Conservation (phyloP, 495 filamentous ascomycete genomes). For the Clohesyomyces aquaticus region DNA sequence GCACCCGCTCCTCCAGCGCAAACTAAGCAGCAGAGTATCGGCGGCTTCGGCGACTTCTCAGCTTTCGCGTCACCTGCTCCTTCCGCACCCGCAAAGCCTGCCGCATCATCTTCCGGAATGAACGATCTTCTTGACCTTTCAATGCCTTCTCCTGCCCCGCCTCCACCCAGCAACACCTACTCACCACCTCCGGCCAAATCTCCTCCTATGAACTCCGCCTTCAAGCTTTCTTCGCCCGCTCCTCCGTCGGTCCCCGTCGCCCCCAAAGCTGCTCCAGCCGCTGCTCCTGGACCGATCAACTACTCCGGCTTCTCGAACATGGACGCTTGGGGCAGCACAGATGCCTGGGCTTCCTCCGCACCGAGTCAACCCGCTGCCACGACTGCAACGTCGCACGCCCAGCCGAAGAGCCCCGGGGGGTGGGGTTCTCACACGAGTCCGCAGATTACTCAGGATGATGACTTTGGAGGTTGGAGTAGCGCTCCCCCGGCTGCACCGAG, state of each 20-base stretch:
- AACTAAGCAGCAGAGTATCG: slow-evolving; percentile 15
- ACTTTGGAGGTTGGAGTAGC: slow-evolving; percentile 92
- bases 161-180: slow-evolving; percentile 43
- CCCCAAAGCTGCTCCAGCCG: slow-evolving; percentile 41
- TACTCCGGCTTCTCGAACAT: slow-evolving; percentile 56
- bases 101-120: slow-evolving; percentile 57
- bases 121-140: slow-evolving; percentile 82
- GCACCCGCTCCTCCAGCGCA: slow-evolving; percentile 37
- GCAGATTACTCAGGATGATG: slow-evolving; percentile 75
- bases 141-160: slow-evolving; percentile 51
- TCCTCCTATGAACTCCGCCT: slow-evolving; percentile 65
- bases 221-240: slow-evolving; percentile 72
- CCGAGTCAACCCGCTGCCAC: slow-evolving; percentile 28
- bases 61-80: slow-evolving; percentile 31
- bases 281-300: slow-evolving; percentile 45
- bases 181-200: slow-evolving; percentile 49
- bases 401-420: slow-evolving; percentile 54
- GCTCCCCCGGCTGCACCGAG: slow-evolving; percentile 61
- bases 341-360: slow-evolving; percentile 48
- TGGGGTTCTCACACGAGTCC: slow-evolving; percentile 27
- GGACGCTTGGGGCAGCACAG: slow-evolving; percentile 54
- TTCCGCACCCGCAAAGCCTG: slow-evolving; percentile 60
- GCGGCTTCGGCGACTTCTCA: slow-evolving; percentile 49
- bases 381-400: slow-evolving; percentile 49
- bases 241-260: slow-evolving; percentile 45